These are phyloP conservation scores for Petunia secreta DNA, from an alignment of 257 asterid genomes.

Conservation along the genomic window DNA sequence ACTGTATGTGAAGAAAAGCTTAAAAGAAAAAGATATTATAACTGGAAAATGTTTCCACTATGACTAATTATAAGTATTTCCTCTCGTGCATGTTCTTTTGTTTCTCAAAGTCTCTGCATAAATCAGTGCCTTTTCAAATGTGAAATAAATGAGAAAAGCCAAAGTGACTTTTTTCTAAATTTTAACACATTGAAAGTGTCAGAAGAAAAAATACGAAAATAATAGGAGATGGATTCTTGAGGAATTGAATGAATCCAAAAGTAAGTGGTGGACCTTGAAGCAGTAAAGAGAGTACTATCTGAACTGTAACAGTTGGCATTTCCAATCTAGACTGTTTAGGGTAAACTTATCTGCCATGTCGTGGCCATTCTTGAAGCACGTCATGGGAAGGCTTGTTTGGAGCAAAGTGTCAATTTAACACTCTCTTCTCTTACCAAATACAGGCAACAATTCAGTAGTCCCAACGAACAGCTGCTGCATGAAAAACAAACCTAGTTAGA, in stretches of 20 bases:
- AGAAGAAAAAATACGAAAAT: not conserved
- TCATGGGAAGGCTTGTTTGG: not conserved
- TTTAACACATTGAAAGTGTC: not conserved
- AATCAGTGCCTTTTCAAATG: conserved; percentile 22
- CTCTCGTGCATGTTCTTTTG: not conserved
- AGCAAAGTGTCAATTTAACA: not conserved
- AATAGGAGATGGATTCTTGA: not conserved
- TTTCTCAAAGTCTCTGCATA: not conserved
- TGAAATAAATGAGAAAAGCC: conserved; percentile 21
- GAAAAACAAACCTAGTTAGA: not conserved
- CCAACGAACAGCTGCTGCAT: too few species aligned
- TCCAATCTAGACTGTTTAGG: not conserved
- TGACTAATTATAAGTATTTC: not conserved
- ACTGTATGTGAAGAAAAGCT: not conserved
- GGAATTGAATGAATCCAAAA: conserved; percentile 13
- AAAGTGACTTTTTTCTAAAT: not conserved
- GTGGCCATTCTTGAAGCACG: not conserved
- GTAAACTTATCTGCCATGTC: not conserved
- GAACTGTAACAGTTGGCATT: conserved; percentile 16
- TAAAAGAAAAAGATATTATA: not conserved
- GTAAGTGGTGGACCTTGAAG: conserved; percentile 22
- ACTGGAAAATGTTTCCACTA: not conserved
- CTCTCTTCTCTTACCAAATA: not conserved
- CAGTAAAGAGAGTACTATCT: not conserved
- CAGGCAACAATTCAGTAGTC: not conserved